Base-by-base conservation (phyloP, 75 land plant genomes). In the Pinus taeda region DNA sequence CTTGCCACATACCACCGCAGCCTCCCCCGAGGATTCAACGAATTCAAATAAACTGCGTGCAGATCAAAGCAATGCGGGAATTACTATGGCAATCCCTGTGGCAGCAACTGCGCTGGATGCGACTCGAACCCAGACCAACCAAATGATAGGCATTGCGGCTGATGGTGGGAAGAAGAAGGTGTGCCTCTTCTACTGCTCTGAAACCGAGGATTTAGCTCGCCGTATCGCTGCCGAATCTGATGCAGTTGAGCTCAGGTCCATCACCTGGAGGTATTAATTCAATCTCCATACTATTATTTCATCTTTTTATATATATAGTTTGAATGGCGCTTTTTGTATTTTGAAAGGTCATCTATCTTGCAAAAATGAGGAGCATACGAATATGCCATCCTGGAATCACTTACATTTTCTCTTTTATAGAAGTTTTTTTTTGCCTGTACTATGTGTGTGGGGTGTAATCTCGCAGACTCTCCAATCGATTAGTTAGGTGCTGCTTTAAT, bases 141-240 rank as follows among this genome's bases (percentile, higher is more conserved):
- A 80, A 45, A 80, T 78, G 29, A 57, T 74, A 14, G 57, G 85
- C 33, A 70, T 80, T 12, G 79, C 83, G 0, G 61, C 82, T 6
- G 75, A 45, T 70, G 76, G 83, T 57, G 79, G 86, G 24, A 89
- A 85, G 81, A 87, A 86, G 75, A 75, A 37, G 20, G 87, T 95
- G 18, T 85, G 79, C 75, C 89, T 95, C 17, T 95, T 95, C 76
- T 91, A 88, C 84, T 91, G 90, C 77, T 69, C 78, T 57, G 98
- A 95, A 84, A 90, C 82, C 45, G 65, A 85, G 78, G 90, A 88
- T 11, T 92, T 95, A 20, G 98, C 98, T 11, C 78, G 83, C 72
- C 74, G 92, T 15, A 76, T 95, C 66, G 93, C 95, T 49, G 83
- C 87, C 11, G 84, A 95, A 74, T 85, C 92, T 29, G 98, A 95